These are phyloP conservation scores for Inosperma sp. DNA, from an alignment of 768 basidiomycete genomes.

Conservation along the genomic window DNA sequence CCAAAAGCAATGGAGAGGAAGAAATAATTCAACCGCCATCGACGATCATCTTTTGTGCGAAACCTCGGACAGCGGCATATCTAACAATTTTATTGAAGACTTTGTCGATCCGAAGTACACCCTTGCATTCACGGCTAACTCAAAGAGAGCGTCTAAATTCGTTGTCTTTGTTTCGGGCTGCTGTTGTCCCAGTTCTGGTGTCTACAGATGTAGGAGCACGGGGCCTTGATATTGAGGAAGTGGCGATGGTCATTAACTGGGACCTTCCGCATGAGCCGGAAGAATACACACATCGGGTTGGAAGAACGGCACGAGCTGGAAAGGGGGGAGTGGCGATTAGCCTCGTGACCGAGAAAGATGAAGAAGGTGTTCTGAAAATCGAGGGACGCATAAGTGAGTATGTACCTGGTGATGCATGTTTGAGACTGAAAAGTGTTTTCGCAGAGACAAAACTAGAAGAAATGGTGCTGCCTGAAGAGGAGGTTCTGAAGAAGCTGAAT, in stretches of 20 bases:
- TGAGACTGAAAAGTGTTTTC: not conserved
- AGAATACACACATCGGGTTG: constrained; percentile 96
- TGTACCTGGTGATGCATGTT: not conserved
- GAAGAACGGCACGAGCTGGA: constrained; percentile 88
- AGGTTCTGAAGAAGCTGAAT: constrained; percentile 82
- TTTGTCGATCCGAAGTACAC: constrained; percentile 76
- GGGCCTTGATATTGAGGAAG: constrained; percentile 94
- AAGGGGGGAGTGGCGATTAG: constrained; percentile 87
- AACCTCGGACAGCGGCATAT: constrained; percentile 86
- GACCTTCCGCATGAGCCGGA: constrained; percentile 87
- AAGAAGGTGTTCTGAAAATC: constrained; percentile 74
- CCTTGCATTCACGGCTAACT: constrained; percentile 89
- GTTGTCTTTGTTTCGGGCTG: constrained; percentile 80
- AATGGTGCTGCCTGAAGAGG: constrained; percentile 70
- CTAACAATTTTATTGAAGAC: constrained; percentile 75
- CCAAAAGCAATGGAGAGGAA: constrained; percentile 41
- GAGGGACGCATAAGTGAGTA: constrained; percentile 82
- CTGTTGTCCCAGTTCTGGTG: constrained; percentile 84
- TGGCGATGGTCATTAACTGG: constrained; percentile 96
- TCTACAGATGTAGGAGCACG: constrained; percentile 95
- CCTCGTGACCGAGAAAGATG: constrained; percentile 92
- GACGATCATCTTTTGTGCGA: constrained; percentile 91
- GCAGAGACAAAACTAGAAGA: constrained; percentile 73
- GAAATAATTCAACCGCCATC: constrained; percentile 78
- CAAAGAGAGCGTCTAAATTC: constrained; percentile 86